Conservation (phyloP, 768 basidiomycete genomes). For the Hericium coralloides region DNA sequence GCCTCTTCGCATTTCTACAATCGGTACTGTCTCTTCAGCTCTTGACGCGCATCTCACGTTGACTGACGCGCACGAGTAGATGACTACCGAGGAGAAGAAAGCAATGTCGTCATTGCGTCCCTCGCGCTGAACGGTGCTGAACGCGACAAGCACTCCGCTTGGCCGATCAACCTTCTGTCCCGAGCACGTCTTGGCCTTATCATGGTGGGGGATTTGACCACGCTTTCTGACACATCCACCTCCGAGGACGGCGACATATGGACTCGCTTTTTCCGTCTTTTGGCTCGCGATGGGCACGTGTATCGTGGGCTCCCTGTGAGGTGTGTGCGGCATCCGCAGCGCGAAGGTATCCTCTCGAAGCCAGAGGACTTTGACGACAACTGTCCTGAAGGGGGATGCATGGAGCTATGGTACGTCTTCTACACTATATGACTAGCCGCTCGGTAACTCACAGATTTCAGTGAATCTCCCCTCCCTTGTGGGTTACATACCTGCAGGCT, state of each 20-base stretch:
- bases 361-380: conserved; percentile 40
- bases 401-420: conserved; percentile 42
- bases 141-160: conserved; percentile 51
- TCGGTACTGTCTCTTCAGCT: conserved; percentile 32
- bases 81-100: conserved; percentile 73
- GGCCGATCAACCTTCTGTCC: conserved; percentile 61
- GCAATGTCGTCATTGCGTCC: conserved; percentile 54
- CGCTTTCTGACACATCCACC: conserved; percentile 31
- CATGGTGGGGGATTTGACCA: conserved; percentile 54
- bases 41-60: neutral
- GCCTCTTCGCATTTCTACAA: conserved; percentile 50
- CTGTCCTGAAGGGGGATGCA: conserved; percentile 58
- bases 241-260: conserved; percentile 48
- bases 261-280: conserved; percentile 36
- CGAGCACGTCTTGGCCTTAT: conserved; percentile 58
- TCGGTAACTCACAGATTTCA: conserved; percentile 15
- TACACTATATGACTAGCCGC: neutral
- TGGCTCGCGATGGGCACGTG: conserved; percentile 35
- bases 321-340: conserved; percentile 47
- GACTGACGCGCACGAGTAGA: conserved; percentile 28
- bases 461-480: conserved; percentile 40
- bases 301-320: conserved; percentile 50
- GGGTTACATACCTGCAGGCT: conserved; percentile 45
- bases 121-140: conserved; percentile 49
- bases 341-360: conserved; percentile 26